These are phyloP conservation scores for Hysterium pulicare DNA, from an alignment of 2,329 filamentous ascomycete genomes.

Conservation along the genomic window DNA sequence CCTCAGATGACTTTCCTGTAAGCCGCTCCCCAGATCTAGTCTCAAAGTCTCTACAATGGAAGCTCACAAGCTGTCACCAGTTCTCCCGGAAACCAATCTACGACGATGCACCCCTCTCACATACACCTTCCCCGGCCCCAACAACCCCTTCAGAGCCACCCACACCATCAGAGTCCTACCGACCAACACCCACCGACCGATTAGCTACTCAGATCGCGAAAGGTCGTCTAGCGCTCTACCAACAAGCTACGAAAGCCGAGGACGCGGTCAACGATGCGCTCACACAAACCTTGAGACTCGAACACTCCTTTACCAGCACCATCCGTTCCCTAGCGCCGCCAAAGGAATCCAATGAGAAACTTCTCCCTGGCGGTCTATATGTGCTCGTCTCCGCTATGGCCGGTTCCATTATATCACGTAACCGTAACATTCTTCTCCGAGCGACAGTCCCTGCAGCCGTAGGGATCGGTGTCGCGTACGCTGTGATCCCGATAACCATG, in stretches of 20 bases:
- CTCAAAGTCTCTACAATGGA: background rate
- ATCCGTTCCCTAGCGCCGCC: conserved; percentile 84
- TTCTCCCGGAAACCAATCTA: conserved; percentile 66
- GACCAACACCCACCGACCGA: conserved; percentile 81
- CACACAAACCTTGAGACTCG: conserved; percentile 76
- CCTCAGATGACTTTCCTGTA: conserved; percentile 19
- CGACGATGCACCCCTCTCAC: conserved; percentile 55
- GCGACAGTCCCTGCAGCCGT: conserved; percentile 73
- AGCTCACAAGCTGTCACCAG: conserved; percentile 8
- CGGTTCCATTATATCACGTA: conserved; percentile 83
- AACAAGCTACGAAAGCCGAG: conserved; percentile 70
- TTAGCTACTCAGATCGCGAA: conserved; percentile 78
- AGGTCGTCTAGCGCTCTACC: conserved; percentile 76
- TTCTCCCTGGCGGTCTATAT: conserved; percentile 88
- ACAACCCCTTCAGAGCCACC: conserved; percentile 14
- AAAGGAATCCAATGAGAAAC: conserved; percentile 78
- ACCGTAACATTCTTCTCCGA: conserved; percentile 80
- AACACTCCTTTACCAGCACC: conserved; percentile 86
- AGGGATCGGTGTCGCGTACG: conserved; percentile 78
- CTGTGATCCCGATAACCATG: conserved; percentile 84
- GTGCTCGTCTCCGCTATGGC: conserved; percentile 94
- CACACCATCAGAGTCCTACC: conserved; percentile 25
- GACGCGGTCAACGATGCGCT: conserved; percentile 79
- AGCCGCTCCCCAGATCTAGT: too few species aligned
- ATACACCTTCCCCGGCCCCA: conserved; percentile 33